Base-by-base conservation (phyloP, 257 asterid species). In the Gentiana dahurica region DNA sequence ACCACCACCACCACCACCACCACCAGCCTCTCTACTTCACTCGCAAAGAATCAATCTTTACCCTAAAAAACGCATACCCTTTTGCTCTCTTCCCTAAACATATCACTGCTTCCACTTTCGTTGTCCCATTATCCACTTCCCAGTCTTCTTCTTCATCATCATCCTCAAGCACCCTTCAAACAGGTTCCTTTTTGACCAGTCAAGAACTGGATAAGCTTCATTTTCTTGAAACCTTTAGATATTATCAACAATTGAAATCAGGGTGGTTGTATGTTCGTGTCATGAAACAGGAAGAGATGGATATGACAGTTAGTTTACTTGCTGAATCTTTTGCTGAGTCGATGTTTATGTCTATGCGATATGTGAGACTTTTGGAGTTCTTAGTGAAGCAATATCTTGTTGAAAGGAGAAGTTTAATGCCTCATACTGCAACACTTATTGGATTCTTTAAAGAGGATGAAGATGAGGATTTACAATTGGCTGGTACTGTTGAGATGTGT, bases 251-350 rank as follows among this genome's bases (percentile, higher is more conserved):
- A 75, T 63, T 92, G 69, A 78, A 72, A 70, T 73, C 91, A 13
- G 99, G 99, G 68, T 69, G 79, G 12, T 77, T 92, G 24, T 77
- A 75, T 71, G 71, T 84, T 45, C 88, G 95, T 36, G 60, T 76
- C 24, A 88, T 86, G 97, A 71, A 78, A 78, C 84, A 77, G 36
- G 97, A 88, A 66, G 97, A 92, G 61, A 67, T 82, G 72, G 97
- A 88, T 61, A 69, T 78, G 65, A 69, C 95, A 0, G 95, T 69
- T 12, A 55, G 80, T 51, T 71, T 88, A 58, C 72, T 92, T 60
- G 77, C 99, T 1, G 95, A 92, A 54, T 85, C 95, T 1, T 88
- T 92, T 67, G 92, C 92, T 0, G 99, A 92, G 49, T 85, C 95
- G 24, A 81, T 84, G 97, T 64, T 79, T 67, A 69, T 86, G 81